Evolutionary conservation across 371 early-diverging fungal genomes (phyloP).

Genomic region (Mucor indicus): DNA sequence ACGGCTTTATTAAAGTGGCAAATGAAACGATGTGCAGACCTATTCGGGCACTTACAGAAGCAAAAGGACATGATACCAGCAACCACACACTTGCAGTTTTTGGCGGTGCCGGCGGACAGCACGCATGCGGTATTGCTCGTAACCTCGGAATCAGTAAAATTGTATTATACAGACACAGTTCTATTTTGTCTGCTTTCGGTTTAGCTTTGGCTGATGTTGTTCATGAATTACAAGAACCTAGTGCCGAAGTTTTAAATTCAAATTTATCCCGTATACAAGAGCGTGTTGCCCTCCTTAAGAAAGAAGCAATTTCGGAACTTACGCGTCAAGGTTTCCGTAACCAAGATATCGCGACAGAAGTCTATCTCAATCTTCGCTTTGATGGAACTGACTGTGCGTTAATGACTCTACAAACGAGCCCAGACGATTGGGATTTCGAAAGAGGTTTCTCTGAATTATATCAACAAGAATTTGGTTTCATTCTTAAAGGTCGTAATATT

Average conservation of each 20-base stretch:
- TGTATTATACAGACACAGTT: constrained; percentile 83
- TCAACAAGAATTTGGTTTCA: constrained; percentile 91
- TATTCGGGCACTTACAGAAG: constrained; percentile 91
- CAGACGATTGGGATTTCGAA: constrained; percentile 61
- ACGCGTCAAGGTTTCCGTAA: constrained; percentile 66
- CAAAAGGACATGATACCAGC: constrained; percentile 86
- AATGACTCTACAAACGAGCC: constrained; percentile 77
- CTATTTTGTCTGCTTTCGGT: constrained; percentile 94
- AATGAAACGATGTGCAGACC: constrained; percentile 96
- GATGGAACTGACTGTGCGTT: constrained; percentile 93
- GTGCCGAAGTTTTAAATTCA: constrained; percentile 37
- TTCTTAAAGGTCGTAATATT: constrained; percentile 74
- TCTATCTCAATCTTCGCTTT: constrained; percentile 89
- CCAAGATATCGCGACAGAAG: constrained; percentile 52
- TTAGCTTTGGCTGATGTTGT: constrained; percentile 90
- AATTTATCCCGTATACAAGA: constrained; percentile 42
- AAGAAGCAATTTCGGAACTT: constrained; percentile 44
- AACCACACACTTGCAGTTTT: constrained; percentile 89
- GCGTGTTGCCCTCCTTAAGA: constrained; percentile 49
- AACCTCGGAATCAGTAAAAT: constrained; percentile 81
- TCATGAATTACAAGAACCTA: constrained; percentile 88
- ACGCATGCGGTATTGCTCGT: constrained; percentile 92
- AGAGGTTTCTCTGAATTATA: constrained; percentile 67
- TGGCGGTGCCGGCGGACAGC: constrained; percentile 95
- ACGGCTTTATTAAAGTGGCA: constrained; percentile 92